These are phyloP conservation scores for Paramyrothecium roridum DNA, from an alignment of 2,329 filamentous ascomycete species.

Conservation along the genomic window DNA sequence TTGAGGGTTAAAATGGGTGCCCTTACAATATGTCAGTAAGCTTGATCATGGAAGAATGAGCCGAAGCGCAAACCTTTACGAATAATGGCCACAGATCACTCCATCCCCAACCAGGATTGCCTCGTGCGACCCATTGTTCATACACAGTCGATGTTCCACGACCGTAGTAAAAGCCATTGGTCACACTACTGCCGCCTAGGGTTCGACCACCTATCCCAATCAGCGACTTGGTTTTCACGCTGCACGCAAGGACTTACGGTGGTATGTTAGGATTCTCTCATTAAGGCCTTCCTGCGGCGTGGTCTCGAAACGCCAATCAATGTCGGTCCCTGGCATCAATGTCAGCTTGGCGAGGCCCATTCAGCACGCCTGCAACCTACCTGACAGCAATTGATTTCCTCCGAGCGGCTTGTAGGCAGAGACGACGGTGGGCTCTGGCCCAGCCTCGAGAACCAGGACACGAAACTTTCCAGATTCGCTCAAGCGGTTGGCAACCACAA, in stretches of 20 bases:
- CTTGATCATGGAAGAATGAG: background rate
- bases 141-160: background rate
- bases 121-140: background rate
- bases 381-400: background rate
- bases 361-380: too few species aligned
- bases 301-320: background rate
- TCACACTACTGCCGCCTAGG: background rate
- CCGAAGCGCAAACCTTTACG: background rate
- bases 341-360: too few species aligned
- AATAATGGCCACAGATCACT: background rate
- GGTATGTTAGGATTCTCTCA: background rate
- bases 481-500: background rate
- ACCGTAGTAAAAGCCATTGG: background rate
- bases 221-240: background rate
- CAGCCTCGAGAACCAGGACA: background rate
- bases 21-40: background rate
- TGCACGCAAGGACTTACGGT: background rate
- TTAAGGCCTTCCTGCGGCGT: background rate
- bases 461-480: background rate
- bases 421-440: background rate
- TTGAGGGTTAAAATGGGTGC: constrained; percentile 17
- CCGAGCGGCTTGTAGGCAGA: background rate
- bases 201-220: background rate
- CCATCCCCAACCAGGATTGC: constrained; percentile 1
- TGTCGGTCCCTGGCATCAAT: background rate